Evolutionary conservation across 805 yeast genomes (phyloP), one percentile per base, ranked within the genome.

Genomic region (Schwanniomyces pseudopolymorphus): DNA sequence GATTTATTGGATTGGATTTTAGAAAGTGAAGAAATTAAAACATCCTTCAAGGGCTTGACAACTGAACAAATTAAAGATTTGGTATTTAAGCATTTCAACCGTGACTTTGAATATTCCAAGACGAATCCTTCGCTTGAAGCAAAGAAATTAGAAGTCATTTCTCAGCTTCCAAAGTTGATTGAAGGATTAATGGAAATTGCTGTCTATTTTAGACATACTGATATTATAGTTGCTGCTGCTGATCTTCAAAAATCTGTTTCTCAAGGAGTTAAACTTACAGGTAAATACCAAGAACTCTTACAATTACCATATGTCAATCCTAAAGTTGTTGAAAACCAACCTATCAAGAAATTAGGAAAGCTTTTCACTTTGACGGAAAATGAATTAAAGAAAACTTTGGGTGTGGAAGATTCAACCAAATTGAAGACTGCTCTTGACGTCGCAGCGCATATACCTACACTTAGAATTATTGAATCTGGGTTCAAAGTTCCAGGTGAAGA

Each of bases 401-500:
- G 87, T 20, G 76, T 82, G 40, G 61, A 61, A 17, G 79, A 78
- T 59, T 63, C 71, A 8, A 47, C 55, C 1, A 65, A 80, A 51
- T 63, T 86, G 45, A 61, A 75, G 20, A 70, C 70, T 24, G 75
- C 87, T 1, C 60, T 83, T 42, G 63, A 67, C 3, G 76, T 82
- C 47, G 95, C 91, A 1, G 61, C 78, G 2, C 70, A 76, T 26
- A 79, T 90, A 27, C 97, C 97, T 37, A 66, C 74, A 39, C 65
- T 91, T 42, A 81, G 85, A 57, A 70, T 90, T 13, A 53, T 90
- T 24, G 80, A 79, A 43, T 84, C 95, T 37, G 81, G 79, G 47
- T 89, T 89, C 68, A 77, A 78, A 51, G 96, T 92, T 37, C 92
- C 96, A 3, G 98, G 98, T 27, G 97, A 91, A 70, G 61, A 67